Percentiles rank a stretch among this genome's conserved stretches.
Conservation (phyloP, 164 flowering plant species). For the Vitis cinerea region DNA sequence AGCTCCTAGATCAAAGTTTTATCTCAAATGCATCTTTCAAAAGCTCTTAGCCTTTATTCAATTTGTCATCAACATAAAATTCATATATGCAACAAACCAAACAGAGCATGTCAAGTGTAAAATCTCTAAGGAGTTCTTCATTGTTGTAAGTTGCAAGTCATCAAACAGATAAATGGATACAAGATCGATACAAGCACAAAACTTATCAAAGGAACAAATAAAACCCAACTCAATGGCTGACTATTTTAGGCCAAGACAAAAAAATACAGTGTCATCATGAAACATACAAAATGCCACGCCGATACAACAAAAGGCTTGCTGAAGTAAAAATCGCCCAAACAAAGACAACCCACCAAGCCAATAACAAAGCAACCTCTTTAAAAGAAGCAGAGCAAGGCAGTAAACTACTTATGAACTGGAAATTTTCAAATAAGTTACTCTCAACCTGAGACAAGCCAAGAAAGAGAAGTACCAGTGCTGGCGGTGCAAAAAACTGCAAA, state of each 20-base stretch:
- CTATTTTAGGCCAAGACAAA: constrained; percentile 5
- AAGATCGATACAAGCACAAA: constrained; percentile 11
- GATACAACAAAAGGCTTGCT: constrained; percentile 55
- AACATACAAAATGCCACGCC: constrained; percentile 60
- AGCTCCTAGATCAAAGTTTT: no score
- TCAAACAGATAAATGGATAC: not conserved
- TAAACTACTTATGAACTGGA: constrained; percentile 32
- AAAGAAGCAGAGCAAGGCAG: constrained; percentile 49
- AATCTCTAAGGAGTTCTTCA: not conserved
- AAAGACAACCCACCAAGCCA: constrained; percentile 94
- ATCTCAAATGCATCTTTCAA: no score
- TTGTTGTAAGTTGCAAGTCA: not conserved
- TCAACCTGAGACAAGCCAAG: constrained; percentile 68
- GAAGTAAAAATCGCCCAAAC: constrained; percentile 60
- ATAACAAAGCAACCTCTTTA: constrained; percentile 59
- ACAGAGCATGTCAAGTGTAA: not conserved
- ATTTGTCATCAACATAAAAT: not conserved
- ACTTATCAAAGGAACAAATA: constrained; percentile 2
- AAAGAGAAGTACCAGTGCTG: constrained; percentile 63
- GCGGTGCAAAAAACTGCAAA: constrained; percentile 72
- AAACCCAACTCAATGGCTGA: constrained; percentile 8
- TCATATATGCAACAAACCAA: not conserved
- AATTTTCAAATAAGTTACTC: constrained; percentile 32
- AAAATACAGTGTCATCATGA: constrained; percentile 38
- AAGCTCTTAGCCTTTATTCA: not conserved